Base-by-base conservation (phyloP, 2,329 filamentous ascomycete species). In the Colletotrichum sp. region DNA sequence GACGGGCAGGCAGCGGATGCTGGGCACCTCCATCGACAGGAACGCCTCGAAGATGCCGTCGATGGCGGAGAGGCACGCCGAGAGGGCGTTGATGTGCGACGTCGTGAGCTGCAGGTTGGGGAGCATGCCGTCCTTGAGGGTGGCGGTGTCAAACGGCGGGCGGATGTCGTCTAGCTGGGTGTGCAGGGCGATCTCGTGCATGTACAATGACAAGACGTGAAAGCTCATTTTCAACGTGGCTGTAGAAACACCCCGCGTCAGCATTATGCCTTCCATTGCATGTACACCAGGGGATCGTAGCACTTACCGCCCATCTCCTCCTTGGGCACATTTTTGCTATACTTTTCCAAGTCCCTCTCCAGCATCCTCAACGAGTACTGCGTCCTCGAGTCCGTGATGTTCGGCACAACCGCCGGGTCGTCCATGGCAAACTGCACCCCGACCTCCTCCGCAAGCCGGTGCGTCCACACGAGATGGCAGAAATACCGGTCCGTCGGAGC, bases 121-220 rank as follows among this genome's bases (percentile, higher is more conserved):
- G 32, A 86, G 80, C 65, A 89, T 82, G 36, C 85, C 84, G 68
- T 87, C 84, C 26, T 85, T 83, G 34, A 89, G 80, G 61, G 85
- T 82, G 10, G 87, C 86, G n/a, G 86, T 83, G 80, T 85, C 87
- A 79, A 87, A 86, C 9, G 87, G 86, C 24, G 85, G 85, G 75
- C 80, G 84, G 79, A 90, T 89, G 30, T 92, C 90, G 24, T 86
- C 87, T 75, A 90, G 88, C 71, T 94, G 91, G 10, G 90, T 87
- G 77, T 95, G 92, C 77, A 96, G 90, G 4, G 91, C 92, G 70
- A 94, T 91, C 83, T 96, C 94, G 81, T 96, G 93, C 86, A 96
- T 92, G 81, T 94, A 95, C 5, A 96, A 85, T 76, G 89, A 93
- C 43, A 95, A 82, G 3, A 93, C 89, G 77, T 93, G 87, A 78